phyloP scores from a whole-genome alignment of 495 filamentous ascomycete genomes.

The Penicillium verhagenii region DNA sequence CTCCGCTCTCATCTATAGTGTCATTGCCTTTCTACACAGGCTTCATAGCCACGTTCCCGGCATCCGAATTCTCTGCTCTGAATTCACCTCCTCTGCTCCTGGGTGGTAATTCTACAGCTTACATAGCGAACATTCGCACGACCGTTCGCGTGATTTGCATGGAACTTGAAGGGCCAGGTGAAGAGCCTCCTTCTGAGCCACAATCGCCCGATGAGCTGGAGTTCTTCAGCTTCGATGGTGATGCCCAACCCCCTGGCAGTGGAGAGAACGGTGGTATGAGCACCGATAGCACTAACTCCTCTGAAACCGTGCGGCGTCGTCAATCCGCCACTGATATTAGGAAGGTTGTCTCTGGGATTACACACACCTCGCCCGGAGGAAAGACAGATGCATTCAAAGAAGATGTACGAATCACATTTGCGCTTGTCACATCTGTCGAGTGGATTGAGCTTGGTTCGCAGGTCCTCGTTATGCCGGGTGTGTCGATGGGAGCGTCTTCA shows the following conservation, averaged over 20 bases:
- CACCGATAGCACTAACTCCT: background rate
- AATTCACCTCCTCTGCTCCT: conserved; percentile 48
- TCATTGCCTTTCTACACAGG: conserved; percentile 45
- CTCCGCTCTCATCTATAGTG: conserved; percentile 20
- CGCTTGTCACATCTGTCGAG: conserved; percentile 72
- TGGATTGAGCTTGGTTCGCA: conserved; percentile 81
- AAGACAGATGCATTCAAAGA: conserved; percentile 27
- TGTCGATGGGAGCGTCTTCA: conserved; percentile 34
- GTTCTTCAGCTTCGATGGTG: conserved; percentile 65
- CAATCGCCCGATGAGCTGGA: conserved; percentile 47
- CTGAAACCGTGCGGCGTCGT: background rate
- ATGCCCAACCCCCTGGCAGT: conserved; percentile 40
- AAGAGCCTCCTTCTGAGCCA: conserved; percentile 31
- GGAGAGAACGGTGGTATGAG: conserved; percentile 1
- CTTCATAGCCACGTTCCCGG: conserved; percentile 48
- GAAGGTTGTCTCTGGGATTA: conserved; percentile 19
- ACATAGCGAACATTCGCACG: conserved; percentile 83
- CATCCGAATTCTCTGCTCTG: conserved; percentile 38
- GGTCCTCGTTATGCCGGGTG: conserved; percentile 74
- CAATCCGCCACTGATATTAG: conserved; percentile 23
- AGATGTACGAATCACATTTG: conserved; percentile 67
- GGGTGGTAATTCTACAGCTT: conserved; percentile 70
- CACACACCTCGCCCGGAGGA: conserved; percentile 2
- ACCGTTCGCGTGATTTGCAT: conserved; percentile 67
- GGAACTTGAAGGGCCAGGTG: conserved; percentile 30